Evolutionary conservation across 2,329 filamentous ascomycete genomes (phyloP).

Genomic region (Thelonectria olida): DNA sequence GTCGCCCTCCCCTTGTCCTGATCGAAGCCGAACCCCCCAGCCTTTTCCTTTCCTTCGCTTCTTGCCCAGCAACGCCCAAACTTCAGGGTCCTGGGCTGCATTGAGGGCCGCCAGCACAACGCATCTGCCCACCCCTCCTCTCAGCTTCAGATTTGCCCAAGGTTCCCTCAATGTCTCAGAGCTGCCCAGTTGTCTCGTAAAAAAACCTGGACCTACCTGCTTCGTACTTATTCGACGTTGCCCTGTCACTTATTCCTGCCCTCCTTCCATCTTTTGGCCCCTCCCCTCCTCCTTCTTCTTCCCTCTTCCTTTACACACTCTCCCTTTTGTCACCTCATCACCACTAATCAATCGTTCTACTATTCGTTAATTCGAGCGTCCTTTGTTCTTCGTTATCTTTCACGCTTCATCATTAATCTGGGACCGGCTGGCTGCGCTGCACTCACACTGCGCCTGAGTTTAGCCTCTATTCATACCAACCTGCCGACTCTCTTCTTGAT

Average conservation of each 20-base stretch:
- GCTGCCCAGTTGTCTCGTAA: constrained; percentile 5
- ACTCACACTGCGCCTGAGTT: background rate
- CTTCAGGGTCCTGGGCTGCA: background rate
- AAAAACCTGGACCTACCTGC: constrained; percentile 10
- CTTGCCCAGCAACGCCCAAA: constrained; percentile 18
- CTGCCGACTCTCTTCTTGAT: background rate
- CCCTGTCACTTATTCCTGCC: constrained; percentile 21
- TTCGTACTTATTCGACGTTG: constrained; percentile 9
- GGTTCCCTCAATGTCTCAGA: background rate
- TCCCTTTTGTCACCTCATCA: background rate
- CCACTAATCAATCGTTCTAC: background rate
- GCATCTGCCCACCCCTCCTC: background rate
- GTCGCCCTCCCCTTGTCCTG: background rate
- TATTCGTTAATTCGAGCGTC: background rate
- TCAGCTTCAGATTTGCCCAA: background rate
- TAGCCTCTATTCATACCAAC: constrained; percentile 8
- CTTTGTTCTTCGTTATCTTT: constrained; percentile 17
- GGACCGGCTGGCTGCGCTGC: background rate
- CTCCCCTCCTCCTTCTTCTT: constrained; percentile 29
- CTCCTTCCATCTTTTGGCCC: constrained; percentile 9
- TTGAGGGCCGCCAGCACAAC: background rate
- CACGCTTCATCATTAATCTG: background rate
- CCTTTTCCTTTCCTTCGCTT: constrained; percentile 1
- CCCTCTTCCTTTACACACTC: constrained; percentile 15
- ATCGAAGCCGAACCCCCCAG: background rate